These are phyloP conservation scores for Kondoa subrosea DNA, from an alignment of 768 basidiomycete genomes.

Conservation along the genomic window DNA sequence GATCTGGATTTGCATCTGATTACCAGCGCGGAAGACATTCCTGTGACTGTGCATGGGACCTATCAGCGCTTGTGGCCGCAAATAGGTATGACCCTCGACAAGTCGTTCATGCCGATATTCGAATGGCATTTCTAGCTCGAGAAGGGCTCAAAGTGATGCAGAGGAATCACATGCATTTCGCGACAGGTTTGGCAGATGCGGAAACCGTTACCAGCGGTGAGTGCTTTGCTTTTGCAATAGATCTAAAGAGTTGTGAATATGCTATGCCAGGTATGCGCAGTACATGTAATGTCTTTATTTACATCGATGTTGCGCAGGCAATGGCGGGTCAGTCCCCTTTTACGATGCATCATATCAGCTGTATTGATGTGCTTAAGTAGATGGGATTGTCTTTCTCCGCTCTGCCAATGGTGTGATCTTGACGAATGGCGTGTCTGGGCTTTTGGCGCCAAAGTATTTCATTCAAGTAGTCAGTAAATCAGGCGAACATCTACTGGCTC, in stretches of 20 bases:
- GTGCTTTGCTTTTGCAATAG: slow-evolving; percentile 20
- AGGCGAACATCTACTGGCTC: too few species aligned
- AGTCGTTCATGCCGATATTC: neutral
- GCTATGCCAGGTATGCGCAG: slow-evolving; percentile 60
- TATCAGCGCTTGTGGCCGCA: slow-evolving; percentile 48
- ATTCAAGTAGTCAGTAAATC: slow-evolving; percentile 42
- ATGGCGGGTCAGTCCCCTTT: slow-evolving; percentile 13
- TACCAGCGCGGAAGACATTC: slow-evolving; percentile 45
- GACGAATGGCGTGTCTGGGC: slow-evolving; percentile 56
- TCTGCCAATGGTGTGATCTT: slow-evolving; percentile 80
- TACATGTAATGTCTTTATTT: slow-evolving; percentile 62
- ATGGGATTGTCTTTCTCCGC: slow-evolving; percentile 43
- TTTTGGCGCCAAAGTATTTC: slow-evolving; percentile 51
- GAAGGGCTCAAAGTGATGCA: slow-evolving; percentile 41
- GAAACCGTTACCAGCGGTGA: slow-evolving; percentile 55
- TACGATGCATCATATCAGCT: neutral
- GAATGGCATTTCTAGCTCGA: slow-evolving; percentile 15
- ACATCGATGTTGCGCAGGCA: slow-evolving; percentile 43
- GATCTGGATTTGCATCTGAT: slow-evolving; percentile 51
- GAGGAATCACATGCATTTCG: slow-evolving; percentile 83
- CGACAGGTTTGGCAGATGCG: slow-evolving; percentile 52
- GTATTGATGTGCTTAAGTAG: slow-evolving; percentile 5
- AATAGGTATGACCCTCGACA: slow-evolving; percentile 49
- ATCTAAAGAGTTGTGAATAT: neutral
- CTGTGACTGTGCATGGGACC: slow-evolving; percentile 72